Conservation (phyloP, 768 basidiomycete species). For the Amanita exitialis region DNA sequence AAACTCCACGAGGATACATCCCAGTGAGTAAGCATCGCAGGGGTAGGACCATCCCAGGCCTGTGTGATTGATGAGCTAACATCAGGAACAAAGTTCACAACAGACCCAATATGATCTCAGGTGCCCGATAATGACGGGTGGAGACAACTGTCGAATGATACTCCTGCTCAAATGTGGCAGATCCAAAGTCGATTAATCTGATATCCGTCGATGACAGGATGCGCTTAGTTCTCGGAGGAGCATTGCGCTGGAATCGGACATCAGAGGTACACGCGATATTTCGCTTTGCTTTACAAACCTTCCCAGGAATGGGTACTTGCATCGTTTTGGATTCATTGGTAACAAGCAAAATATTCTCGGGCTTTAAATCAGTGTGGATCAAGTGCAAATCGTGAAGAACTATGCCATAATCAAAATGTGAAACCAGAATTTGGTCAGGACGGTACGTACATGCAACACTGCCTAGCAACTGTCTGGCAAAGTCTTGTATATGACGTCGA, state of each 20-base stretch:
- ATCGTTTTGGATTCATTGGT: slow-evolving; percentile 65
- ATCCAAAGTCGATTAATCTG: slow-evolving; percentile 95
- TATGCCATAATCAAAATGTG: slow-evolving; percentile 20
- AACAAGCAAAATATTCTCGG: slow-evolving; percentile 95
- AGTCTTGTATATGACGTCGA: slow-evolving; percentile 91
- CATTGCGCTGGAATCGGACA: slow-evolving; percentile 39
- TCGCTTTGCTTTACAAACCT: slow-evolving; percentile 31
- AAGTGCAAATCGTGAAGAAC: slow-evolving; percentile 87
- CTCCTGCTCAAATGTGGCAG: slow-evolving; percentile 95
- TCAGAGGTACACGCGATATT: slow-evolving; percentile 3
- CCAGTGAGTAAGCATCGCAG: slow-evolving; percentile 96
- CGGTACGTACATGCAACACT: slow-evolving; percentile 75
- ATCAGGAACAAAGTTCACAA: slow-evolving; percentile 7
- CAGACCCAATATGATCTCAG: slow-evolving; percentile 95
- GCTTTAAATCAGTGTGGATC: slow-evolving; percentile 97
- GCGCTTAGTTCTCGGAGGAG: slow-evolving; percentile 59
- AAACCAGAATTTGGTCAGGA: slow-evolving; percentile 1
- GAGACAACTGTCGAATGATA: slow-evolving; percentile 98
- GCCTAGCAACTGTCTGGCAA: slow-evolving; percentile 83
- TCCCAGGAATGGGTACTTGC: slow-evolving; percentile 51
- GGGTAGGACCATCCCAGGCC: slow-evolving; percentile 98
- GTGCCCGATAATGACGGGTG: slow-evolving; percentile 96
- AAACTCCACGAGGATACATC: slow-evolving; percentile 98
- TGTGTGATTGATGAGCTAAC: slow-evolving; percentile 22
- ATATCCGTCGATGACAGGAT: slow-evolving; percentile 86